phyloP scores from a whole-genome alignment of 1,284 basidiomycete species.

The Austroboletus niveus region DNA sequence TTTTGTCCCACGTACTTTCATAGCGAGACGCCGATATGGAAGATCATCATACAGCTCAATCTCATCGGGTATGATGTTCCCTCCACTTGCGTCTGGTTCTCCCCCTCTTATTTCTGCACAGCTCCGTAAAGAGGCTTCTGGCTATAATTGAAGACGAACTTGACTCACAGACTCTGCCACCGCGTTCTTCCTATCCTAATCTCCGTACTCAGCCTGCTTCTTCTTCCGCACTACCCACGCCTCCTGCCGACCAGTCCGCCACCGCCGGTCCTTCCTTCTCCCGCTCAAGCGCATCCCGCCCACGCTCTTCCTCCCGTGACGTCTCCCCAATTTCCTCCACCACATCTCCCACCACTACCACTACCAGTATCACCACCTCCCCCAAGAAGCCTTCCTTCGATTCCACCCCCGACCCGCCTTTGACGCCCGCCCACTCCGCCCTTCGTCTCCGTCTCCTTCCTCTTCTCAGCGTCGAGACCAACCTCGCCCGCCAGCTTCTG shows the following conservation, averaged over 20 bases:
- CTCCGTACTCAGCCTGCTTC: neutral
- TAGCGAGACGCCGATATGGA: constrained; percentile 57
- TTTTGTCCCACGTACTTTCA: constrained; percentile 62
- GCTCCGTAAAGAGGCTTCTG: constrained; percentile 54
- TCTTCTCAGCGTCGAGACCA: constrained; percentile 56
- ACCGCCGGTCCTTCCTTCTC: neutral
- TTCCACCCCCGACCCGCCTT: constrained; percentile 11
- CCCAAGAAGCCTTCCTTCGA: neutral
- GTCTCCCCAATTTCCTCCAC: neutral
- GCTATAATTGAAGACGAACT: constrained; percentile 50
- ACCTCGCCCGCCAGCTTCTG: constrained; percentile 45
- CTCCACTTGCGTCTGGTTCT: neutral
- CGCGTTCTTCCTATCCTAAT: constrained; percentile 3
- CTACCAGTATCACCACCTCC: neutral
- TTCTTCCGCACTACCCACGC: constrained; percentile 2
- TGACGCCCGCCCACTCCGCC: constrained; percentile 20
- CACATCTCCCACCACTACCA: neutral
- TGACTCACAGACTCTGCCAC: constrained; percentile 28
- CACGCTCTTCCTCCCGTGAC: neutral
- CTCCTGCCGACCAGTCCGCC: neutral
- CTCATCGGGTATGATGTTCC: constrained; percentile 49
- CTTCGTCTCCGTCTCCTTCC: constrained; percentile 54
- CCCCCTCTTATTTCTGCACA: constrained; percentile 17
- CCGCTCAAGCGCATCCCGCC: neutral
- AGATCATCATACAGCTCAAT: constrained; percentile 64